Conservation (phyloP, 1,284 basidiomycete genomes). For the Wolfiporia cocos region DNA sequence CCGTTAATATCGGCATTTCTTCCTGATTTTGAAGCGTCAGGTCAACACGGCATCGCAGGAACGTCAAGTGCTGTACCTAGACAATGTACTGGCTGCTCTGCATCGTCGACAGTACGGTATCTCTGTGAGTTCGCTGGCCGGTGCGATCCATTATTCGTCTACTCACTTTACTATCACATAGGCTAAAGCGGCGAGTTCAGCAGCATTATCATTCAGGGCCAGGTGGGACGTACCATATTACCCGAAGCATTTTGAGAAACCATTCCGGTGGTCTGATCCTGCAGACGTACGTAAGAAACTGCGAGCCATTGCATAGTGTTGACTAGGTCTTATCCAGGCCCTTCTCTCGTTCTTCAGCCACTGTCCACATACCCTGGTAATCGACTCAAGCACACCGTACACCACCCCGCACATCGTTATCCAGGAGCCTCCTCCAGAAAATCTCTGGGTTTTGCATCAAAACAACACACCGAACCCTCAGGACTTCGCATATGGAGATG, state of each 20-base stretch:
- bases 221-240: slow-evolving; percentile 30
- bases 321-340: slow-evolving; percentile 9
- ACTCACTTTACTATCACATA: slow-evolving; percentile 14
- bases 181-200: slow-evolving; percentile 33
- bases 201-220: slow-evolving; percentile 25
- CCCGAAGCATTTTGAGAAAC: slow-evolving; percentile 28
- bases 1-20: not conserved
- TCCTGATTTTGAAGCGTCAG: slow-evolving; percentile 18
- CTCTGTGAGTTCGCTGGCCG: slow-evolving; percentile 27
- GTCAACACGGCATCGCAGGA: slow-evolving; percentile 27
- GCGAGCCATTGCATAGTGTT: not conserved
- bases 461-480: slow-evolving; percentile 11
- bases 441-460: slow-evolving; percentile 20
- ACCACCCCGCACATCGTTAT: slow-evolving; percentile 46
- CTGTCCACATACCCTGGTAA: slow-evolving; percentile 27
- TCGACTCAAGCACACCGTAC: slow-evolving; percentile 39
- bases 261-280: slow-evolving; percentile 41
- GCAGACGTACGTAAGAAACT: slow-evolving; percentile 32
- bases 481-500: slow-evolving; percentile 10
- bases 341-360: slow-evolving; percentile 21
- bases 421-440: slow-evolving; percentile 31
- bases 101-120: slow-evolving; percentile 30
- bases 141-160: not conserved
- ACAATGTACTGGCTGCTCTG: slow-evolving; percentile 26
- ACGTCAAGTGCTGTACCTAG: slow-evolving; percentile 23